Evolutionary conservation across 306 rosid genomes (phyloP).

Genomic region (Medicago lupulina): DNA sequence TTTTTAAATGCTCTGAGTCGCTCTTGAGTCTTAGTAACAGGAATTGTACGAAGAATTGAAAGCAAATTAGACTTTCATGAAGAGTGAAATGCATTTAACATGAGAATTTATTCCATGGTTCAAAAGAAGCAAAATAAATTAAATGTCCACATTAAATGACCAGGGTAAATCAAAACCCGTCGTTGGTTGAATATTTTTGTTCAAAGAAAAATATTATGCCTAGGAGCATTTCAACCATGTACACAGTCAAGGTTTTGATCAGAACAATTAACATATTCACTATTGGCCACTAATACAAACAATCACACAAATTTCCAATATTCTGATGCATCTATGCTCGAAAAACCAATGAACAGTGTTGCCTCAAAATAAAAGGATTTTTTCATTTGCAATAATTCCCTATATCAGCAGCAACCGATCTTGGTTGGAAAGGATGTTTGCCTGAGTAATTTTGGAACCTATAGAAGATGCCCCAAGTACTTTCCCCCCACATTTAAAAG

Average conservation of each 20-base stretch:
- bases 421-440: conserved; percentile 66
- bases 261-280: conserved; percentile 68
- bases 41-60: conserved; percentile 48
- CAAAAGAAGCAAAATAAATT: conserved; percentile 46
- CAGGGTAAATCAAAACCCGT: conserved; percentile 47
- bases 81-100: conserved; percentile 55
- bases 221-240: conserved; percentile 56
- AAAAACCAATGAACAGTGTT: conserved; percentile 61
- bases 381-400: conserved; percentile 71
- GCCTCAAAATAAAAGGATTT: conserved; percentile 53
- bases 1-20: conserved; percentile 49
- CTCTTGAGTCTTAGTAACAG: conserved; percentile 36
- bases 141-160: conserved; percentile 45
- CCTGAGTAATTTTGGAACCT: conserved; percentile 62
- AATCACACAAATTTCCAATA: conserved; percentile 58
- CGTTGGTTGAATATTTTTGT: conserved; percentile 34
- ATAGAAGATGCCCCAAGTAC: conserved; percentile 62
- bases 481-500: conserved; percentile 63
- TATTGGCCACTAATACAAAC: conserved; percentile 72
- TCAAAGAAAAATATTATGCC: conserved; percentile 32
- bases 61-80: conserved; percentile 55
- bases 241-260: conserved; percentile 68
- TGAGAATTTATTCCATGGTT: conserved; percentile 67
- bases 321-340: conserved; percentile 57
- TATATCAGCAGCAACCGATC: conserved; percentile 69